Conservation (phyloP, 208 protist species). For the Leishmania arabica region DNA sequence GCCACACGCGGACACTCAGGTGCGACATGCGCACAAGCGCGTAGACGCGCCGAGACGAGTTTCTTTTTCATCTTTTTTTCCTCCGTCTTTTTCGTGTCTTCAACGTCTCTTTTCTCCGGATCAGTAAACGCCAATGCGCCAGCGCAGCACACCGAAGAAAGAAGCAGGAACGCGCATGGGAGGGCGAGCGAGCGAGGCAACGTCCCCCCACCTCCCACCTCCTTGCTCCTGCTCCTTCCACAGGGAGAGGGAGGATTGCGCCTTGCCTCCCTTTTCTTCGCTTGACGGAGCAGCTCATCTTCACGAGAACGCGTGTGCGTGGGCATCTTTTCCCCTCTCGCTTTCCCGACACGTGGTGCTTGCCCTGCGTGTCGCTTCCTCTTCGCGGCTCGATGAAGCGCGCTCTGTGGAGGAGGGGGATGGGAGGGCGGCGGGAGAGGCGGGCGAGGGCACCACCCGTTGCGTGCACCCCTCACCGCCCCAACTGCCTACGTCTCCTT, state of each 20-base stretch:
- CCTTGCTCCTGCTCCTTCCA: background rate
- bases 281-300: too few species aligned
- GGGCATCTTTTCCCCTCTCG: background rate
- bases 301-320: background rate
- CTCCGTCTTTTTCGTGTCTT: background rate
- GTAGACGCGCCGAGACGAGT: background rate
- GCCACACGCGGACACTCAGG: background rate
- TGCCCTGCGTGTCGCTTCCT: background rate
- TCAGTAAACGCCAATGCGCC: too few species aligned
- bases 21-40: background rate
- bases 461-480: background rate
- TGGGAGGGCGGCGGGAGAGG: background rate
- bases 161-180: too few species aligned
- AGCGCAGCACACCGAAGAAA: too few species aligned
- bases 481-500: background rate
- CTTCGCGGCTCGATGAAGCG: constrained; percentile 7
- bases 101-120: too few species aligned
- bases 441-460: background rate
- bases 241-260: background rate
- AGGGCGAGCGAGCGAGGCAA: too few species aligned
- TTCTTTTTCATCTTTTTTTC: background rate
- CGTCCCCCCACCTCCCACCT: background rate
- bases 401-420: background rate
- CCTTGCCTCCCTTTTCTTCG: background rate
- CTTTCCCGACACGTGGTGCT: background rate